Evolutionary conservation across 1,139 yeast genomes (phyloP).

Genomic region (Neolecta irregularis): DNA sequence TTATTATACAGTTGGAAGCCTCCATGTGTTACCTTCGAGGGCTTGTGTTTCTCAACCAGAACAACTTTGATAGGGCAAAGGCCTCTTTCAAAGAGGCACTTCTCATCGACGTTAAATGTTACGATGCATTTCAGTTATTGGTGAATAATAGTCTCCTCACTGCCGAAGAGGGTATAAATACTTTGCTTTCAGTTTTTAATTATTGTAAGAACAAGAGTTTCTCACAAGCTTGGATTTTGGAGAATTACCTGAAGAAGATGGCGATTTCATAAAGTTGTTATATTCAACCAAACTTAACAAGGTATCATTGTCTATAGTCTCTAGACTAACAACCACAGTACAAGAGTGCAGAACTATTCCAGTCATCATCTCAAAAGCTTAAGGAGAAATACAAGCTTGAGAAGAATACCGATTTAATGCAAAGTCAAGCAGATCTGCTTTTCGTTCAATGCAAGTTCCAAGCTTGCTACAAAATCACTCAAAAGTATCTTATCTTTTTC

Average conservation of each 20-base stretch:
- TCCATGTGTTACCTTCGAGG: conserved; percentile 82
- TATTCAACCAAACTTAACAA: conserved; percentile 63
- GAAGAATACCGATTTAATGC: conserved; percentile 52
- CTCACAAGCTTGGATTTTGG: conserved; percentile 52
- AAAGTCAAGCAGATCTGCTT: conserved; percentile 54
- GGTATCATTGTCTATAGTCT: neutral
- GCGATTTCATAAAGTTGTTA: conserved; percentile 58
- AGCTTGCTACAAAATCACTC: conserved; percentile 63
- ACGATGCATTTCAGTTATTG: conserved; percentile 78
- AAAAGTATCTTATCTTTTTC: conserved; percentile 26
- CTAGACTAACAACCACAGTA: conserved; percentile 24
- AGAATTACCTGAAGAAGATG: conserved; percentile 45
- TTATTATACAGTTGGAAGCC: conserved; percentile 59
- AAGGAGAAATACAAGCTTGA: conserved; percentile 57
- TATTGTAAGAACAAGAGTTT: conserved; percentile 51
- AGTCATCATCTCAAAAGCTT: conserved; percentile 52
- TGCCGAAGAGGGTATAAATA: conserved; percentile 46
- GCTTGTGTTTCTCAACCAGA: conserved; percentile 63
- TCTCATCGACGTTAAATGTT: conserved; percentile 76
- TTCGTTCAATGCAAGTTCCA: conserved; percentile 70
- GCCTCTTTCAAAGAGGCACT: conserved; percentile 82
- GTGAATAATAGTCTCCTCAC: conserved; percentile 60
- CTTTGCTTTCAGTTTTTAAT: neutral
- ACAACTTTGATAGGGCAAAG: conserved; percentile 73
- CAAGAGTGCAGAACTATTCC: conserved; percentile 41